phyloP scores from a whole-genome alignment of 495 filamentous ascomycete species.

The Filosporella fistucella region DNA sequence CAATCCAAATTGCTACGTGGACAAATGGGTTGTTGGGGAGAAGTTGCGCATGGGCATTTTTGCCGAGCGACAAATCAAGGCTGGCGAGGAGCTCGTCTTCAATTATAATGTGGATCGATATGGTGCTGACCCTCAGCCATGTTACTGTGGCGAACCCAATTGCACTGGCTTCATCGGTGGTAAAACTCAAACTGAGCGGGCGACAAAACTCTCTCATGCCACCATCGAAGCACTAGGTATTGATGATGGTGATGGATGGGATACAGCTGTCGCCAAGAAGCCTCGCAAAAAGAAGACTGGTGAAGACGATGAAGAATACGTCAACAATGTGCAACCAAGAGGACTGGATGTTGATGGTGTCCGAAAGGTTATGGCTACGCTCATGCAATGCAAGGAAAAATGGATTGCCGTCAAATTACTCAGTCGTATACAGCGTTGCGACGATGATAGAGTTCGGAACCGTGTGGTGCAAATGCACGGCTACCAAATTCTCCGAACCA shows the following conservation, averaged over 20 bases:
- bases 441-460: conserved; percentile 84
- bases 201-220: conserved; percentile 83
- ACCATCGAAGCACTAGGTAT: conserved; percentile 96
- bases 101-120: conserved; percentile 99
- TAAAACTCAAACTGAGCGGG: conserved; percentile 94
- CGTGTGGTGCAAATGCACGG: conserved; percentile 94
- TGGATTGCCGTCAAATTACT: conserved; percentile 98
- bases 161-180: conserved; percentile 96
- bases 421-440: conserved; percentile 79
- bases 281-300: conserved; percentile 90
- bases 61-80: conserved; percentile 77
- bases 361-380: conserved; percentile 96
- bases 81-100: conserved; percentile 97
- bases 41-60: conserved; percentile 99
- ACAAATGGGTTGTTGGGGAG: conserved; percentile 99
- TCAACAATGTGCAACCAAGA: conserved; percentile 83
- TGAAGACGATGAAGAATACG: conserved; percentile 95
- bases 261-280: conserved; percentile 80
- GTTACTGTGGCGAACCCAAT: conserved; percentile 93
- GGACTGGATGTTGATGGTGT: conserved; percentile 83
- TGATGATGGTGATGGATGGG: conserved; percentile 89
- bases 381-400: conserved; percentile 98
- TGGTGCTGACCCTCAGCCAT: conserved; percentile 91
- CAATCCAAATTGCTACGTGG: conserved; percentile 97
- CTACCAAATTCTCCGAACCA: conserved; percentile 87